Conservation (phyloP, 1,139 yeast genomes). For the Wickerhamiella infanticola region DNA sequence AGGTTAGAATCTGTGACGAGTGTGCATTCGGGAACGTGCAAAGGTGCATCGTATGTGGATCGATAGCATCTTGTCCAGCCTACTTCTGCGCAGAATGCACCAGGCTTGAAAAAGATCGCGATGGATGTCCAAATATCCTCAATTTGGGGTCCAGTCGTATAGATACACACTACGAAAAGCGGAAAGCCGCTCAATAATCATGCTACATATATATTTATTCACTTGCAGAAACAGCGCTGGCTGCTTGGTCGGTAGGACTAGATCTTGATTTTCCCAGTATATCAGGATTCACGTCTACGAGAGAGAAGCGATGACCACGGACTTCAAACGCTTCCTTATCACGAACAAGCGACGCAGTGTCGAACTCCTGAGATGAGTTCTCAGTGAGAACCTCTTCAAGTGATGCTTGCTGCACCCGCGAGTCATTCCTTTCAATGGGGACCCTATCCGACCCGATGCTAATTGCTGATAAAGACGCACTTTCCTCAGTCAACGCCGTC, state of each 20-base stretch:
- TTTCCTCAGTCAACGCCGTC: neutral
- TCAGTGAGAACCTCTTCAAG: neutral
- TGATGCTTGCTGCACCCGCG: neutral
- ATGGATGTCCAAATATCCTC: slow-evolving; percentile 81
- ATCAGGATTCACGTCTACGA: slow-evolving; percentile 3
- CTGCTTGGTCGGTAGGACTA: neutral
- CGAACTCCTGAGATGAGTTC: neutral
- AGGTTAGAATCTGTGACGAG: slow-evolving; percentile 68
- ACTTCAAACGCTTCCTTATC: slow-evolving; percentile 1
- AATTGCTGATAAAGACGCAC: neutral
- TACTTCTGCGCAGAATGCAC: slow-evolving; percentile 84
- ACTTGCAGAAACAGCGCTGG: neutral
- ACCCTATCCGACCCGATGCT: neutral
- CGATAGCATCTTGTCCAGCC: slow-evolving; percentile 47
- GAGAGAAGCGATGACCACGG: slow-evolving; percentile 3
- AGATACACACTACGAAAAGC: slow-evolving; percentile 24
- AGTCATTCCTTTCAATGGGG: neutral
- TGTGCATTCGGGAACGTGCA: slow-evolving; percentile 63
- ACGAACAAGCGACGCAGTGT: neutral
- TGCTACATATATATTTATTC: neutral
- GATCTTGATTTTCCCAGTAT: neutral
- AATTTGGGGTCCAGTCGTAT: slow-evolving; percentile 65
- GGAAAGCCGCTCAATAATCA: neutral
- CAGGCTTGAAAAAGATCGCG: slow-evolving; percentile 60
- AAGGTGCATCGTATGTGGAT: slow-evolving; percentile 65